Base-by-base conservation (phyloP, 2,329 filamentous ascomycete genomes). In the Ceratocystis harringtonii region DNA sequence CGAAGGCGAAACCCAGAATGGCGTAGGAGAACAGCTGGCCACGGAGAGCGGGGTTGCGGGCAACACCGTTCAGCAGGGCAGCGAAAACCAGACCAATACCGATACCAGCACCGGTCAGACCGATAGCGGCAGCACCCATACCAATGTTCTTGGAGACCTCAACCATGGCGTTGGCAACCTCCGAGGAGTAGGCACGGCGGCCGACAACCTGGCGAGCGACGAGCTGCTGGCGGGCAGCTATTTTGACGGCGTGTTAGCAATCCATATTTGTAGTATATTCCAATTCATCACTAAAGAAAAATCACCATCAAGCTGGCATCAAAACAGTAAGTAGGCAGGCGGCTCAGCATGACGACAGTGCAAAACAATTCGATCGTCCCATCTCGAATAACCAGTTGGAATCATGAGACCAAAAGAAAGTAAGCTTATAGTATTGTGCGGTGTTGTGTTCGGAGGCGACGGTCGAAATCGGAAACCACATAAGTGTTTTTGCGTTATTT, bases 41-140 rank as follows among this genome's bases (percentile, higher is more conserved):
- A 82, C 89, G 88, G 81, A 95, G 89, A 76, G 88, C 88, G 76
- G 90, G 90, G 89, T 95, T 95, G 82, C 90, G 89, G 82, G 90
- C 89, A 78, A 94, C 89, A 81, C 86, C 86, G 80, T 89, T 86
- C 76, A 95, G 84, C 77, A 95, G 89, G 75, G 89, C 86, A 76
- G 88, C 89, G 85, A 95, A 95, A 77, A 95, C 90, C 76, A 92
- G 86, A 84, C 90, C 90, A 80, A 94, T 95, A 89, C 90, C 90
- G 79, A 94, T 90, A 90, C 89, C 88, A 76, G 89, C 88, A 87
- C 88, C 88, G 76, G 88, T 89, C 75, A 95, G 88, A 88, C 90
- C 90, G 76, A 95, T 91, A 81, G 90, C 90, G 75, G 90, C 90
- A 73, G 86, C 82, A 79, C 88, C 88, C 88, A 91, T 91, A 84